Percentiles rank a stretch among this genome's conserved stretches.
Evolutionary conservation across 805 yeast genomes (phyloP).

Genomic region (Candida vaughaniae): DNA sequence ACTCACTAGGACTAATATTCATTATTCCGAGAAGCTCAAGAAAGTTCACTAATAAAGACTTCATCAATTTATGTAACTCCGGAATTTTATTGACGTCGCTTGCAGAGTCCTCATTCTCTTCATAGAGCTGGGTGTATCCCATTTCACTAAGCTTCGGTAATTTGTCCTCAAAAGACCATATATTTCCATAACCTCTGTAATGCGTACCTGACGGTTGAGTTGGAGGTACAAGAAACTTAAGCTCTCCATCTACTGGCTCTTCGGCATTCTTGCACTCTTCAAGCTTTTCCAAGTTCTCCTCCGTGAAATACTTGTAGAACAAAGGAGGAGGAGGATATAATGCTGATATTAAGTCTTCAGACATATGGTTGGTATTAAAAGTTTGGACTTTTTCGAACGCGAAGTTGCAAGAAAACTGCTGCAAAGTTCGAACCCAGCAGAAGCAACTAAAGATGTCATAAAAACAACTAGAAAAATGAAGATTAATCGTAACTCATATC

Average conservation of each 20-base stretch:
- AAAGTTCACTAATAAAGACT: slow-evolving; percentile 76
- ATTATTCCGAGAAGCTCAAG: slow-evolving; percentile 79
- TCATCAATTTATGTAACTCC: slow-evolving; percentile 77
- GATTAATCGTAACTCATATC: too few relatives aligned
- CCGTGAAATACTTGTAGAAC: slow-evolving; percentile 69
- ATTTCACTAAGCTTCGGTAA: slow-evolving; percentile 72
- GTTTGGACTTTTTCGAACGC: background rate
- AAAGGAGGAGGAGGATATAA: slow-evolving; percentile 96
- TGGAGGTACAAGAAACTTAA: slow-evolving; percentile 67
- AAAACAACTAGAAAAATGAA: too few relatives aligned
- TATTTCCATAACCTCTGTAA: slow-evolving; percentile 85
- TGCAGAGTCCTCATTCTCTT: slow-evolving; percentile 24
- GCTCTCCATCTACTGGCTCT: slow-evolving; percentile 36
- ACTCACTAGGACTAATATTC: slow-evolving; percentile 66
- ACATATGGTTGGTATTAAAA: slow-evolving; percentile 5
- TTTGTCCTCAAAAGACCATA: slow-evolving; percentile 81
- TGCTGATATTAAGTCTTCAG: slow-evolving; percentile 49
- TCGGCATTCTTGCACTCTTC: slow-evolving; percentile 18
- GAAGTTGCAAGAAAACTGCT: too few relatives aligned
- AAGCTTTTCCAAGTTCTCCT: slow-evolving; percentile 55
- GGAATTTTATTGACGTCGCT: slow-evolving; percentile 51
- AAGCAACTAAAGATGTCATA: too few relatives aligned
- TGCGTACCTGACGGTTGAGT: slow-evolving; percentile 56
- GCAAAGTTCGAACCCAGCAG: too few relatives aligned
- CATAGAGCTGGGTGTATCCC: slow-evolving; percentile 75